Evolutionary conservation across 2,329 filamentous ascomycete species (phyloP).

Genomic region (Rhinocladiella mackenziei): DNA sequence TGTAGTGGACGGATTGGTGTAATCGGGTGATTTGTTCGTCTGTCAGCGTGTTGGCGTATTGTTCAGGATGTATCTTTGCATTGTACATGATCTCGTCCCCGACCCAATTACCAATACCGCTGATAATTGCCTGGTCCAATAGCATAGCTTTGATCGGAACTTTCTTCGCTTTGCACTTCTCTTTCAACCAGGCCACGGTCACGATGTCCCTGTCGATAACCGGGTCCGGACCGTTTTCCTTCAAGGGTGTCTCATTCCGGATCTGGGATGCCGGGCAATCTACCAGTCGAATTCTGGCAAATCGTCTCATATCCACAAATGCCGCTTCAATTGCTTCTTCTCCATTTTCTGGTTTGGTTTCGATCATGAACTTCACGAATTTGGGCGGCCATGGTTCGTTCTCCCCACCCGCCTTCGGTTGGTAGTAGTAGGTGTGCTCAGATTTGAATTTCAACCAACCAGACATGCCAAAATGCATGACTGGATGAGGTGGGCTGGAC

Average conservation of each 20-base stretch:
- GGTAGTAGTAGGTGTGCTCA: conserved; percentile 75
- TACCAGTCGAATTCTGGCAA: conserved; percentile 75
- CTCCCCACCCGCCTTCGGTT: conserved; percentile 53
- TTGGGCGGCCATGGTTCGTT: conserved; percentile 76
- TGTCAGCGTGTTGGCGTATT: conserved; percentile 79
- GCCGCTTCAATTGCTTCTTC: conserved; percentile 63
- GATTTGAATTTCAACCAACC: conserved; percentile 87
- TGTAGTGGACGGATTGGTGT: conserved; percentile 68
- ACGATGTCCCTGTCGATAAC: conserved; percentile 75
- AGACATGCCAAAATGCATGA: conserved; percentile 78
- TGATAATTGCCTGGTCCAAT: conserved; percentile 81
- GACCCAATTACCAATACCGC: conserved; percentile 96
- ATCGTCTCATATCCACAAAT: conserved; percentile 77
- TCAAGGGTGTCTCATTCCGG: conserved; percentile 69
- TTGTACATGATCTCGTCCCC: conserved; percentile 92
- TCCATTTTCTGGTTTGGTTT: conserved; percentile 53
- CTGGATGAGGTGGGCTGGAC: conserved; percentile 71
- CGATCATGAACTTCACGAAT: conserved; percentile 80
- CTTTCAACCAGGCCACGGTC: conserved; percentile 69
- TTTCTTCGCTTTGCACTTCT: conserved; percentile 68
- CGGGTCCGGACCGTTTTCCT: conserved; percentile 91
- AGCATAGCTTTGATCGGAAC: conserved; percentile 87
- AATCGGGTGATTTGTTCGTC: conserved; percentile 68
- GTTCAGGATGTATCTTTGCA: conserved; percentile 82
- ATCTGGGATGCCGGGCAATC: conserved; percentile 75